Percentiles rank a stretch among this genome's conserved stretches.
These are phyloP conservation scores for Quercus gilva DNA, from an alignment of 306 rosid species.

Conservation along the genomic window DNA sequence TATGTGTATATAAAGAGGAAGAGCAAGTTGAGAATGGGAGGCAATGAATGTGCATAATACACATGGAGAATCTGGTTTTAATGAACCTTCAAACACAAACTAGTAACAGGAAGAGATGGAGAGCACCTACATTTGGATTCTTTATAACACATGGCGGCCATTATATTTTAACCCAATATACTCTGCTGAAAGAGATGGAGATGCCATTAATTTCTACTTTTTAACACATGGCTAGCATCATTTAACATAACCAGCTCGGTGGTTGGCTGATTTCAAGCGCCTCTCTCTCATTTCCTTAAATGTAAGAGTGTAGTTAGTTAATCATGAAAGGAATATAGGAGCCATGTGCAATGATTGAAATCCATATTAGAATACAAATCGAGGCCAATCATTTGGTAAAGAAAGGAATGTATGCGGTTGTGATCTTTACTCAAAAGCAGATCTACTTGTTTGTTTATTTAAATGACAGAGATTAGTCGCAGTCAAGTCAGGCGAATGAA, in stretches of 20 bases:
- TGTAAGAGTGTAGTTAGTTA: slow-evolving; percentile 31
- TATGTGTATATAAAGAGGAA: neutral
- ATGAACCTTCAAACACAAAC: slow-evolving; percentile 5
- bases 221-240: slow-evolving; percentile 56
- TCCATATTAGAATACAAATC: slow-evolving; percentile 37
- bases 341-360: slow-evolving; percentile 87
- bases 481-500: slow-evolving; percentile 40
- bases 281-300: slow-evolving; percentile 7
- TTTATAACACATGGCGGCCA: slow-evolving; percentile 38
- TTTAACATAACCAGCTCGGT: slow-evolving; percentile 26
- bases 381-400: slow-evolving; percentile 45
- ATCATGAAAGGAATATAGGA: slow-evolving; percentile 56
- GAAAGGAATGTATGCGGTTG: slow-evolving; percentile 51
- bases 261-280: neutral
- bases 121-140: slow-evolving; percentile 19
- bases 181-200: slow-evolving; percentile 34
- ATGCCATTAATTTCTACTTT: slow-evolving; percentile 19
- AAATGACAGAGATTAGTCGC: slow-evolving; percentile 15
- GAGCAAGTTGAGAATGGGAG: slow-evolving; percentile 12
- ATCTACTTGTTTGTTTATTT: slow-evolving; percentile 13
- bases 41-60: neutral
- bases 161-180: slow-evolving; percentile 24
- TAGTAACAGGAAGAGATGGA: slow-evolving; percentile 15
- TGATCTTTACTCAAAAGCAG: slow-evolving; percentile 23
- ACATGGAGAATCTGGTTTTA: slow-evolving; percentile 8